Conservation (phyloP, 306 rosid species). For the Corylus avellana region DNA sequence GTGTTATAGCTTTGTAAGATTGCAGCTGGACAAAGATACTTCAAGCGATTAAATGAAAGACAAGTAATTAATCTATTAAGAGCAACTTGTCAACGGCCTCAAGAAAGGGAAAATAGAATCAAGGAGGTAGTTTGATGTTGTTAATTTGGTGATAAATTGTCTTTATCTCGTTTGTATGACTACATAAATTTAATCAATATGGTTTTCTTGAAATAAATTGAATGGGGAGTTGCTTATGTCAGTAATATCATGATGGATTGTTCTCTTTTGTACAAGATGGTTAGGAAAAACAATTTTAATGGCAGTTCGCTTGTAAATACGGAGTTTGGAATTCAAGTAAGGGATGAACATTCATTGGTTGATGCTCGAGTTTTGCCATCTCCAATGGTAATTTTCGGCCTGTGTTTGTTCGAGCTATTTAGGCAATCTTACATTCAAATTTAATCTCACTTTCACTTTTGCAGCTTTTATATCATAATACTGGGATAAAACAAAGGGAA, state of each 20-base stretch:
- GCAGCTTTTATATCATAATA: constrained; percentile 64
- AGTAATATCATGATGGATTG: too few species aligned
- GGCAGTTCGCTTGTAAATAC: not conserved
- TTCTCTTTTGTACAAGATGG: constrained; percentile 17
- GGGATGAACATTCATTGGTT: constrained; percentile 12
- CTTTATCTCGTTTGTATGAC: not conserved
- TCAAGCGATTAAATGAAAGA: constrained; percentile 34
- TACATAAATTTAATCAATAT: not conserved
- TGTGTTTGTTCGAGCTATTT: not conserved
- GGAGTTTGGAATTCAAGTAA: constrained; percentile 44
- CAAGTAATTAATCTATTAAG: constrained; percentile 43
- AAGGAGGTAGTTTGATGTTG: not conserved
- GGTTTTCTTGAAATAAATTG: not conserved
- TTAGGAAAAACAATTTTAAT: not conserved
- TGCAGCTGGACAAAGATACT: constrained; percentile 49
- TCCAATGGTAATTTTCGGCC: constrained; percentile 31
- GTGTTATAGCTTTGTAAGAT: constrained; percentile 35
- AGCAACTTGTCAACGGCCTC: constrained; percentile 52
- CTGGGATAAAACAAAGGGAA: constrained; percentile 43
- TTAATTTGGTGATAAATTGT: not conserved
- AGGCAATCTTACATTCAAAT: not conserved
- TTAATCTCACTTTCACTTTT: not conserved
- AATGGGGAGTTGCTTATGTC: not conserved
- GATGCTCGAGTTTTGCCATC: constrained; percentile 51
- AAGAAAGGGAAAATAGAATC: not conserved